Evolutionary conservation across 2,329 filamentous ascomycete species (phyloP).

Genomic region (Capronia americana): DNA sequence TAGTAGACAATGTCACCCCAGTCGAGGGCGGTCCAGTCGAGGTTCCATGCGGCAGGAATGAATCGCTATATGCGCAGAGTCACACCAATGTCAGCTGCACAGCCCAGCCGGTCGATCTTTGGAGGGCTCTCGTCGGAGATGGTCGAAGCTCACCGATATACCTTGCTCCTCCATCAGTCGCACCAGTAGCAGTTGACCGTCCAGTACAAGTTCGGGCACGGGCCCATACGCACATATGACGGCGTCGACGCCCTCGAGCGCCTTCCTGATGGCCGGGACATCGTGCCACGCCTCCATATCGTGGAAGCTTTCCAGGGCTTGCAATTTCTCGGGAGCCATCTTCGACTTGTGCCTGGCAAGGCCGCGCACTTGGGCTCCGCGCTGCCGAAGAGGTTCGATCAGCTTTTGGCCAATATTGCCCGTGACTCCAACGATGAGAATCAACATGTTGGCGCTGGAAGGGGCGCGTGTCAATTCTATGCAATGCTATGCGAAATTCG

Average conservation of each 20-base stretch:
- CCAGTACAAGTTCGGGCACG: slow-evolving; percentile 13
- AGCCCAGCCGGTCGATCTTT: no score
- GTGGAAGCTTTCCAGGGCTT: slow-evolving; percentile 13
- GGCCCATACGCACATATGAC: slow-evolving; percentile 16
- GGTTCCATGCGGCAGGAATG: slow-evolving; percentile 10
- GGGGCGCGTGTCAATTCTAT: no score
- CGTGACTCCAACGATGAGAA: slow-evolving; percentile 13
- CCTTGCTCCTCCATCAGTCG: slow-evolving; percentile 17
- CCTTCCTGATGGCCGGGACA: slow-evolving; percentile 13
- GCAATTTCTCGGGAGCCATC: neutral
- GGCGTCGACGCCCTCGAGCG: slow-evolving; percentile 3
- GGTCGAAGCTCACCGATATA: slow-evolving; percentile 3
- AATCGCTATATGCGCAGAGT: slow-evolving; percentile 1
- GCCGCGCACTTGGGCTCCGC: slow-evolving; percentile 9
- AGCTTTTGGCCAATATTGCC: slow-evolving; percentile 14
- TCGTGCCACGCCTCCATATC: slow-evolving; percentile 16
- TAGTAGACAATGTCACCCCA: slow-evolving; percentile 13
- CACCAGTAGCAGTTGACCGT: slow-evolving; percentile 11
- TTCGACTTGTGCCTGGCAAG: slow-evolving; percentile 13
- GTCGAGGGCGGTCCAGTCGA: slow-evolving; percentile 11
- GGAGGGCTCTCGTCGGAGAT: neutral
- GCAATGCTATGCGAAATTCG: no score
- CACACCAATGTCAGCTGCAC: no score
- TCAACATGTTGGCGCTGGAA: neutral
- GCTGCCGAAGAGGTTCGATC: neutral